Percentiles rank a stretch among this genome's conserved stretches.
Evolutionary conservation across 768 basidiomycete species (phyloP).

Genomic region (Termitomyces sp.): DNA sequence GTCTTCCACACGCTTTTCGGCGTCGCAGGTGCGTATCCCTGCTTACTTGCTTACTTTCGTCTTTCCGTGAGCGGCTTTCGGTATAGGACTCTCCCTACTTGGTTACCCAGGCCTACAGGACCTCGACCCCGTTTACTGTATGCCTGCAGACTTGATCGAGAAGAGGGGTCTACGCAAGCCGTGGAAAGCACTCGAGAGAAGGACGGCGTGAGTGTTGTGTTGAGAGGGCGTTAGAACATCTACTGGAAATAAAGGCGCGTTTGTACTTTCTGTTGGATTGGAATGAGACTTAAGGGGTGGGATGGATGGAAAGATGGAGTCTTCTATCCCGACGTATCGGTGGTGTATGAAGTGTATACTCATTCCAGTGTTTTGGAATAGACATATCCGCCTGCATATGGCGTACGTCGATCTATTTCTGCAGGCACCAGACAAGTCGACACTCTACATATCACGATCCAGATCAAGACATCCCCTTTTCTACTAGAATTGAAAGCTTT

Average conservation of each 20-base stretch:
- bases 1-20: conserved; percentile 98
- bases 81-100: conserved; percentile 76
- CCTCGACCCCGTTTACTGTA: conserved; percentile 94
- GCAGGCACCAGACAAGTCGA: background rate
- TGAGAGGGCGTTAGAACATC: background rate
- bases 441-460: background rate
- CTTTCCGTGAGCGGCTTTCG: background rate
- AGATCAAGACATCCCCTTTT: background rate
- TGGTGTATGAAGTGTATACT: background rate
- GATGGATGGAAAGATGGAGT: background rate
- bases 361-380: background rate
- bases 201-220: conserved; percentile 3
- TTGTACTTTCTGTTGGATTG: background rate
- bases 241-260: background rate
- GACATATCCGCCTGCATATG: background rate
- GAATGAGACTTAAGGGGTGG: background rate
- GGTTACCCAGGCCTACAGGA: conserved; percentile 84
- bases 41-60: background rate
- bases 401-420: background rate
- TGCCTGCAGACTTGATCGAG: conserved; percentile 81
- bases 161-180: conserved; percentile 64
- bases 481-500: background rate
- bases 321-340: background rate
- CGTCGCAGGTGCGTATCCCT: conserved; percentile 58
- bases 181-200: conserved; percentile 57